phyloP scores from a whole-genome alignment of 2,329 filamentous ascomycete species.

The Fusarium foetens region DNA sequence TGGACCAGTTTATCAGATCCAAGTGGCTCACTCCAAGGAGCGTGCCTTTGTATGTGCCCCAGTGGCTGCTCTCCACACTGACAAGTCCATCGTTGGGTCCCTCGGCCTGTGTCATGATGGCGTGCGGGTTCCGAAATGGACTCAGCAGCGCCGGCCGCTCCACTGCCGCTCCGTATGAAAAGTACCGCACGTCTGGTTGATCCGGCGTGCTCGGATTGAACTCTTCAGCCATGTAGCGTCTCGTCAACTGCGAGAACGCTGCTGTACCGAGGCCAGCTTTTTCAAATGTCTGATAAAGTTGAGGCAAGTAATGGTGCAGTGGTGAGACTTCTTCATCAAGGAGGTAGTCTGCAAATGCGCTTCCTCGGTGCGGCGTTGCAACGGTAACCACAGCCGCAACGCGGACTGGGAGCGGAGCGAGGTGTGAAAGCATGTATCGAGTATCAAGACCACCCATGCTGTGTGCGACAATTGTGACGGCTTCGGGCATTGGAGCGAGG shows the following conservation, averaged over 20 bases:
- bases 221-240: conserved; percentile 64
- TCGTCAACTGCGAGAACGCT: conserved; percentile 71
- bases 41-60: conserved; percentile 73
- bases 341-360: conserved; percentile 64
- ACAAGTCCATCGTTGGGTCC: conserved; percentile 75
- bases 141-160: conserved; percentile 67
- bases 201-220: conserved; percentile 70
- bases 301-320: conserved; percentile 61
- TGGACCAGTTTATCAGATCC: conserved; percentile 76
- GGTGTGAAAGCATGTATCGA: conserved; percentile 70
- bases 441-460: conserved; percentile 74
- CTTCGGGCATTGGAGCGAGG: conserved; percentile 47
- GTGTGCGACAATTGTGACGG: conserved; percentile 82
- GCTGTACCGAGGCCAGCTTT: conserved; percentile 65
- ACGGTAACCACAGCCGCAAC: conserved; percentile 65
- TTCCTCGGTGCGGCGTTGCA: conserved; percentile 66
- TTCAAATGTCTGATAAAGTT: conserved; percentile 62
- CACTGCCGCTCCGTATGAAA: conserved; percentile 69
- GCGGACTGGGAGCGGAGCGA: conserved; percentile 58
- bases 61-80: conserved; percentile 70
- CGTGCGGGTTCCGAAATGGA: conserved; percentile 66
- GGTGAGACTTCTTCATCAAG: conserved; percentile 55
- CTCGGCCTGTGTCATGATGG: conserved; percentile 61
- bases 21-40: conserved; percentile 70
- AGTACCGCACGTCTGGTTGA: conserved; percentile 64